Evolutionary conservation across 2,329 filamentous ascomycete species (phyloP), one percentile per base, ranked within the genome.

Genomic region (Tolypocladium ovalisporum): DNA sequence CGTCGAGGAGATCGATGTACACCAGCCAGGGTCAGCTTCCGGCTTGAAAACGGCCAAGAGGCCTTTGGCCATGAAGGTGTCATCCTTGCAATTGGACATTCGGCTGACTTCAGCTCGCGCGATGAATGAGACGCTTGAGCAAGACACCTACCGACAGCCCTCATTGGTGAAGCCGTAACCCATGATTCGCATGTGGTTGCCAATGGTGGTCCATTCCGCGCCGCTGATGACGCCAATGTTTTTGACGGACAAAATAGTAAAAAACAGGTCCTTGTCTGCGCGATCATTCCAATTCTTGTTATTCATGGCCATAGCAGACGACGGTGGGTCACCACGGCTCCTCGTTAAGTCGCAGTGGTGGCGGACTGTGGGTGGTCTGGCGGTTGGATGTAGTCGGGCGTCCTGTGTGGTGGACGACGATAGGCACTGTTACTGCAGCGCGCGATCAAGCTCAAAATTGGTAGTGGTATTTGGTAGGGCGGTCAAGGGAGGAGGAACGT

Each of bases 111-210:
- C 5, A 32, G 47, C 9, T 35, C 29, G 29, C 19, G 9, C 15
- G 47, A 51, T 54, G 35, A 3, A 58, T 52, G 52, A 49, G 29
- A 47, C 44, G 55, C 54, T 29, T n/a, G 13, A 36, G 49, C 29
- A 57, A 40, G 54, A 54, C 55, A 79, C 81, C 73, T 72, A 84
- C 81, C 82, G 80, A 63, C 82, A 84, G 63, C 82, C 82, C 67
- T 85, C 81, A 73, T 85, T 84, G 22, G 82, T 84, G 68, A 85
- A 84, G 69, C 80, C 80, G 64, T 85, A 84, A 57, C 82, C 81
- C 58, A 83, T 64, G 39, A 71, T 69, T 59, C 82, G 76, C 82
- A 85, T 84, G 60, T 81, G 75, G 67, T 81, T 81, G 61, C 82
- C 82, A 63, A 85, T 84, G 42, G 76, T 81, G 34, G 75, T 79